phyloP scores from a whole-genome alignment of 2,329 filamentous ascomycete genomes.

The Fusarium musae region DNA sequence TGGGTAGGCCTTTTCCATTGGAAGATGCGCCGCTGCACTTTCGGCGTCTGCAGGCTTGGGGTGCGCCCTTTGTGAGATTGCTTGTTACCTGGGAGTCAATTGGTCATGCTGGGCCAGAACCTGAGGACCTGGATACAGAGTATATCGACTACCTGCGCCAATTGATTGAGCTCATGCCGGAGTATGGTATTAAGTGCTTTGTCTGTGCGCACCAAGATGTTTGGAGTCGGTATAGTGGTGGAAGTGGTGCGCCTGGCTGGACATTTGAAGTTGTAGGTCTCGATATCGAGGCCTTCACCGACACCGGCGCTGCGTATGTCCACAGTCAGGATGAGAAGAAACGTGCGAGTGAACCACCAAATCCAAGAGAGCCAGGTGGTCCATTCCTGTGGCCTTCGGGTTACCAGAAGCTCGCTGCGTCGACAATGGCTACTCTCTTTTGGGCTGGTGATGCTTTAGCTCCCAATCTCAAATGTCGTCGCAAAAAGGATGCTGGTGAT shows the following conservation, averaged over 20 bases:
- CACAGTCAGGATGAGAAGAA: constrained; percentile 50
- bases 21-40: constrained; percentile 54
- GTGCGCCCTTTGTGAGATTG: constrained; percentile 52
- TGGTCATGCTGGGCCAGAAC: constrained; percentile 48
- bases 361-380: constrained; percentile 49
- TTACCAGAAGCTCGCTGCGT: constrained; percentile 52
- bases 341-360: constrained; percentile 37
- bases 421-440: constrained; percentile 47
- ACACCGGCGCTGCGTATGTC: constrained; percentile 50
- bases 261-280: constrained; percentile 55
- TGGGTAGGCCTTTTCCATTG: constrained; percentile 52
- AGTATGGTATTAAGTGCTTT: constrained; percentile 54
- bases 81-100: constrained; percentile 58
- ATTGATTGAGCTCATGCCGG: constrained; percentile 52
- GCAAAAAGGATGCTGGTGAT: constrained; percentile 24
- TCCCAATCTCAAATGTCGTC: constrained; percentile 41
- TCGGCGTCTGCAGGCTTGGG: constrained; percentile 52
- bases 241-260: constrained; percentile 56
- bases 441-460: constrained; percentile 47
- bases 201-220: constrained; percentile 57
- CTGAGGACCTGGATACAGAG: constrained; percentile 50
- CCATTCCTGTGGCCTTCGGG: constrained; percentile 53
- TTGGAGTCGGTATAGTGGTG: constrained; percentile 56
- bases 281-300: constrained; percentile 51
- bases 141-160: constrained; percentile 53